Base-by-base conservation (phyloP, 2,329 filamentous ascomycete genomes). In the Ceratocystis harringtonii region DNA sequence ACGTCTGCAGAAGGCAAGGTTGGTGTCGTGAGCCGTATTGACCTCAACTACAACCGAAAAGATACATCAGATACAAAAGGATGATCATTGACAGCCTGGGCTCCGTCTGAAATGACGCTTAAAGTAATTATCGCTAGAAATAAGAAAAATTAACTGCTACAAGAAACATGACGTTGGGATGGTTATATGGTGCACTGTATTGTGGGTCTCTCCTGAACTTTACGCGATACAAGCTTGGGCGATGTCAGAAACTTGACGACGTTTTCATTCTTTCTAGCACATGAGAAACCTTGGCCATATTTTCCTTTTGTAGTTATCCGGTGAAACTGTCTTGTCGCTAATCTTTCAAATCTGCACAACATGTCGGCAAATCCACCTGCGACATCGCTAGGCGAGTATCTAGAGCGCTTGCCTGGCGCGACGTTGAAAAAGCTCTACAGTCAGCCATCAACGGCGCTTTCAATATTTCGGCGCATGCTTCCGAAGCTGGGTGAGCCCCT, bases 381-480 rank as follows among this genome's bases (percentile, higher is more conserved):
- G 68, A 80, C 83, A 69, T 66, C 65, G 22, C 81, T 86, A 67
- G 89, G 92, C 73, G 92, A 96, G 73, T 97, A 96, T 77, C 86
- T 97, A 74, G 92, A 97, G 81, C 85, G 87, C 74, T 86, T 95
- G 72, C 89, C 89, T 62, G 90, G 92, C 69, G 90, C 89, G 52
- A 95, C 90, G 44, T 96, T 97, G 75, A 84, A 85, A 73, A 88
- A 90, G 75, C 82, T 99, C 58, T 99, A 99, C 80, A 88, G 92
- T 77, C 92, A 96, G 79, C 94, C 94, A 36, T 95, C 92, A 52
- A 96, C 94, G 1, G 89, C 92, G 45, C 85, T 99, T 70, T 94
- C 94, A 70, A 92, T 99, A 72, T 97, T 97, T 75, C 85, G 94
- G 70, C 92, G 94, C 77, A 96, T 99, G 91, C 83, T 99, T 67